Percentiles rank a stretch among this genome's conserved stretches.
phyloP scores from a whole-genome alignment of 2,329 filamentous ascomycete genomes.

The Rhexocercosporidium sp. region DNA sequence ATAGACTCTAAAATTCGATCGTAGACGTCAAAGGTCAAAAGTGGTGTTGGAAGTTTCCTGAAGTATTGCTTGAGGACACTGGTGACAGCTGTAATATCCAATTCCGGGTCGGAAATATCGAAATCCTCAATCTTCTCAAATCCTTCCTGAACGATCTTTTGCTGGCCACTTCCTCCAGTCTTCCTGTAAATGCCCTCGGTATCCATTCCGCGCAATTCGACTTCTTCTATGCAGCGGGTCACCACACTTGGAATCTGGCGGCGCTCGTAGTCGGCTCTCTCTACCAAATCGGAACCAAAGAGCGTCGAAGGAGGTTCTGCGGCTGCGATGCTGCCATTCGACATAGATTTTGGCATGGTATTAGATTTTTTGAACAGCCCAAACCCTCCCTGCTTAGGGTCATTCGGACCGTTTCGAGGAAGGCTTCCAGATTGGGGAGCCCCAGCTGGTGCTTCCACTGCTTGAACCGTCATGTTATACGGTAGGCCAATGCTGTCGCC shows the following conservation, averaged over 20 bases:
- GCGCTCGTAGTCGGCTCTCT: conserved; percentile 86
- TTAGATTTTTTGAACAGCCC: conserved; percentile 66
- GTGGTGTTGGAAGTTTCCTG: conserved; percentile 84
- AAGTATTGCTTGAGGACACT: conserved; percentile 98
- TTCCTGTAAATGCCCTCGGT: conserved; percentile 98
- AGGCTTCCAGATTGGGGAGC: conserved; percentile 27
- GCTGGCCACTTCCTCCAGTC: conserved; percentile 89
- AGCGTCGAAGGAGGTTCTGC: conserved; percentile 65
- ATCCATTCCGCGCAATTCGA: conserved; percentile 95
- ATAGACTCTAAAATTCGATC: conserved; percentile 84
- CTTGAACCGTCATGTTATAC: conserved; percentile 69
- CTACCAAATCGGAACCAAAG: conserved; percentile 88
- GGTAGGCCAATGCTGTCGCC: conserved; percentile 71
- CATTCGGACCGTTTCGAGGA: conserved; percentile 35
- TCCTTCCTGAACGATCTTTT: conserved; percentile 87
- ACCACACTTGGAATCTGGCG: conserved; percentile 90
- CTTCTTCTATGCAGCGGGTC: conserved; percentile 93
- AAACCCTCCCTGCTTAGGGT: conserved; percentile 55
- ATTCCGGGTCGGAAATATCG: conserved; percentile 90
- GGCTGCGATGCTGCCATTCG: conserved; percentile 45
- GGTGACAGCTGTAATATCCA: conserved; percentile 96
- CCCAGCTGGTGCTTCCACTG: conserved; percentile 52
- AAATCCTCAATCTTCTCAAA: conserved; percentile 87
- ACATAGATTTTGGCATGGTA: conserved; percentile 56
- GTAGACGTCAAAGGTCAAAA: conserved; percentile 93